Conservation (phyloP, 345 rosid species). For the Syzygium grande region DNA sequence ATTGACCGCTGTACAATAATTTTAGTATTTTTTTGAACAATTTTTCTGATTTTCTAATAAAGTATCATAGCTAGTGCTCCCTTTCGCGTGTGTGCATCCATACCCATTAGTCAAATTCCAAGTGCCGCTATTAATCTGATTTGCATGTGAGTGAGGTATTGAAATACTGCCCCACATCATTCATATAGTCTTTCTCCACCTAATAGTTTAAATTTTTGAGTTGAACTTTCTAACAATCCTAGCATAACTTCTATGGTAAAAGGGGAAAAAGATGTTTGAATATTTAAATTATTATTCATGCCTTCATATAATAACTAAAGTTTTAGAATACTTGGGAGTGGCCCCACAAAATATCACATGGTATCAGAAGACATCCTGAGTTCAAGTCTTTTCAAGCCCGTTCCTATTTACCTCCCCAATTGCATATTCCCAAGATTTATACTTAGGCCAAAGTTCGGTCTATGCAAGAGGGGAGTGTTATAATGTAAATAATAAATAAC, state of each 20-base stretch:
- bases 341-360: too few relatives aligned
- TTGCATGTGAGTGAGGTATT: not conserved
- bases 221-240: not conserved
- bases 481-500: too few relatives aligned
- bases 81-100: not conserved
- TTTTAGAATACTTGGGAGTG: too few relatives aligned
- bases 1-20: rapidly evolving
- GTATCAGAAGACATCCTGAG: too few relatives aligned
- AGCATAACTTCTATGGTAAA: not conserved
- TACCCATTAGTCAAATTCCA: not conserved
- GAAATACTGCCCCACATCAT: not conserved
- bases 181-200: not conserved
- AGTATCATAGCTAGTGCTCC: not conserved
- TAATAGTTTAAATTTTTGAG: not conserved
- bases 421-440: too few relatives aligned
- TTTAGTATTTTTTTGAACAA: not conserved
- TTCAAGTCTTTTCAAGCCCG: too few relatives aligned
- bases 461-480: too few relatives aligned
- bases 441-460: too few relatives aligned
- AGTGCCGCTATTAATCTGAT: not conserved
- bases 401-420: too few relatives aligned
- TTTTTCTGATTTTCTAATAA: not conserved
- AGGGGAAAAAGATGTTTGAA: too few relatives aligned
- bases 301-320: too few relatives aligned
- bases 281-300: too few relatives aligned